Evolutionary conservation across 192 early-diverging fungal genomes (phyloP).

Genomic region (Kickxella alabastrina): DNA sequence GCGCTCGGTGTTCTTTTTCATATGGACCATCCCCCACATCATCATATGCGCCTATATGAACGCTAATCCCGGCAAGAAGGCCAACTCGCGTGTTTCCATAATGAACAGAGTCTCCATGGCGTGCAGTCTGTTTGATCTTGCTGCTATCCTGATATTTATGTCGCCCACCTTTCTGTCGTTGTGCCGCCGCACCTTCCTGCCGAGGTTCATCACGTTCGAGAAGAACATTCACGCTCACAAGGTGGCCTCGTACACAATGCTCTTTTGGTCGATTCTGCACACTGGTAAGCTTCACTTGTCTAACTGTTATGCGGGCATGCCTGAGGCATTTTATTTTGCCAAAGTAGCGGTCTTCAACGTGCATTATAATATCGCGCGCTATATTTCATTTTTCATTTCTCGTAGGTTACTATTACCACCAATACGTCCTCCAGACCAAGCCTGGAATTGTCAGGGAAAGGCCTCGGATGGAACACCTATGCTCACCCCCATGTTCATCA

Average conservation of each 20-base stretch:
- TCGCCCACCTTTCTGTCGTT: constrained; percentile 67
- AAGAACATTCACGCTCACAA: constrained; percentile 75
- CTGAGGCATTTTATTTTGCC: too few relatives aligned
- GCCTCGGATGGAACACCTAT: constrained; percentile 16
- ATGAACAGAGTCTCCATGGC: constrained; percentile 26
- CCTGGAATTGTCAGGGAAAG: constrained; percentile 10
- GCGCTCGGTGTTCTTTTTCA: constrained; percentile 24
- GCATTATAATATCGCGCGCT: too few relatives aligned
- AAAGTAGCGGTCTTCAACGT: too few relatives aligned
- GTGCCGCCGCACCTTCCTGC: constrained; percentile 57
- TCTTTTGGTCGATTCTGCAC: constrained; percentile 63
- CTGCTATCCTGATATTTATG: constrained; percentile 76
- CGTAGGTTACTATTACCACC: constrained; percentile 30
- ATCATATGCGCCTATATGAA: constrained; percentile 21
- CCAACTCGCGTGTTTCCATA: constrained; percentile 9
- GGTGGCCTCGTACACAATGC: constrained; percentile 62
- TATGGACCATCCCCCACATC: constrained; percentile 40
- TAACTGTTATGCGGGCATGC: too few relatives aligned
- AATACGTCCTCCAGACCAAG: constrained; percentile 17
- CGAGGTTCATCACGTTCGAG: constrained; percentile 62
- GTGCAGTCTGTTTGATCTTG: constrained; percentile 53
- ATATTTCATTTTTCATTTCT: not conserved
- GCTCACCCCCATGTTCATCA: constrained; percentile 15
- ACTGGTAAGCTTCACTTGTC: constrained; percentile 44
- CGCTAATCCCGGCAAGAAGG: not conserved